Evolutionary conservation across 192 early-diverging fungal species (phyloP).

Genomic region (Coemansia sp.): DNA sequence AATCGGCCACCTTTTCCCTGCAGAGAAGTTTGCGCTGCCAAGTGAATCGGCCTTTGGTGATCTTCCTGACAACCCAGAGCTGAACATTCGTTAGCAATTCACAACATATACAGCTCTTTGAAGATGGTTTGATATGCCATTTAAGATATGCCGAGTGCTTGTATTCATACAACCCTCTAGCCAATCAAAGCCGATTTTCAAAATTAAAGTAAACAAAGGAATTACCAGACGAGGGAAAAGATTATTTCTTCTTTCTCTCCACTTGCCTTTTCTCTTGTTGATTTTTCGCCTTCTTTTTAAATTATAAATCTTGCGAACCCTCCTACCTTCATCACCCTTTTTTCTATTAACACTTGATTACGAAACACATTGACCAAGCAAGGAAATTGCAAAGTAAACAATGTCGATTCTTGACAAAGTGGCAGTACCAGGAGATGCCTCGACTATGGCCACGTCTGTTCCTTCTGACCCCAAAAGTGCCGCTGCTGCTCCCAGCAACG

Average conservation of each 20-base stretch:
- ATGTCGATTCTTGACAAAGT: conserved; percentile 7
- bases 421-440: background rate
- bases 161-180: too few relatives aligned
- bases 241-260: conserved; percentile 1
- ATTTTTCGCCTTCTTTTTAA: background rate
- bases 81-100: conserved; percentile 24
- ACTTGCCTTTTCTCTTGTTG: conserved; percentile 2
- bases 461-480: background rate
- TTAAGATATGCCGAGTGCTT: too few relatives aligned
- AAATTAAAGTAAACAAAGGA: conserved; percentile 6
- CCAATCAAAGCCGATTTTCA: background rate
- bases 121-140: too few relatives aligned
- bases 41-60: conserved; percentile 36
- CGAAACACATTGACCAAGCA: background rate
- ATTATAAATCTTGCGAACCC: background rate
- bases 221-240: background rate
- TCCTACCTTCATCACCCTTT: background rate
- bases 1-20: conserved; percentile 60
- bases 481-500: background rate
- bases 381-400: background rate
- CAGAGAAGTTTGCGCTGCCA: conserved; percentile 53
- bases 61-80: conserved; percentile 37
- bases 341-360: background rate
- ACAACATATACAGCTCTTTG: background rate
- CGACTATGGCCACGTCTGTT: background rate